A percentile compares a stretch with the other conserved stretches of the same genome.
phyloP scores from a whole-genome alignment of 352 stramenopile species.

The Globisporangium paroecandrum region DNA sequence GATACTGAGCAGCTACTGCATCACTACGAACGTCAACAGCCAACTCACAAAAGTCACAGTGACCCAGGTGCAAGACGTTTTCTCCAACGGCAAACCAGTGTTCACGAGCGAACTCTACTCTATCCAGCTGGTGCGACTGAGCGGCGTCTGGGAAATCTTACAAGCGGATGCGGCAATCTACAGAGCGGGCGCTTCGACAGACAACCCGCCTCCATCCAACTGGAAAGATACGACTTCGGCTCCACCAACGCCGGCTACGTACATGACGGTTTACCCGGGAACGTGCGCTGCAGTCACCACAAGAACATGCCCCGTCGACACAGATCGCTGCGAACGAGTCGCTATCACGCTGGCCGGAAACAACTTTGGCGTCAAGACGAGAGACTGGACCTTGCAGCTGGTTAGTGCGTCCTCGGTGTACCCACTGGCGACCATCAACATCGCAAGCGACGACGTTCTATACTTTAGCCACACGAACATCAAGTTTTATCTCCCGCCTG shows the following conservation, averaged over 20 bases:
- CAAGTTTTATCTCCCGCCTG: slow-evolving; percentile 47
- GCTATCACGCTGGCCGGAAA: slow-evolving; percentile 40
- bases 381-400: slow-evolving; percentile 45
- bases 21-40: slow-evolving; percentile 25
- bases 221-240: slow-evolving; percentile 29
- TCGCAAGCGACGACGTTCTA: slow-evolving; percentile 37
- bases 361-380: slow-evolving; percentile 45
- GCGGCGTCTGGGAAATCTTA: slow-evolving; percentile 35
- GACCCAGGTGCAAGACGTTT: slow-evolving; percentile 28
- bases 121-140: slow-evolving; percentile 31
- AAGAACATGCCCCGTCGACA: slow-evolving; percentile 32
- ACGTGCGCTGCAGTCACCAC: slow-evolving; percentile 26
- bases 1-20: slow-evolving; percentile 28
- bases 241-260: slow-evolving; percentile 11
- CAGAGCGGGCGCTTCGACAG: slow-evolving; percentile 19
- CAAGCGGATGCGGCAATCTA: slow-evolving; percentile 26
- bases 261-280: slow-evolving; percentile 38
- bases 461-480: slow-evolving; percentile 62
- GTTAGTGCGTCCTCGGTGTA: slow-evolving; percentile 13
- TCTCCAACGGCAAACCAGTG: slow-evolving; percentile 39
- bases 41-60: slow-evolving; percentile 25
- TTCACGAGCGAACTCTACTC: slow-evolving; percentile 23
- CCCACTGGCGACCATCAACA: slow-evolving; percentile 25
- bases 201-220: slow-evolving; percentile 26
- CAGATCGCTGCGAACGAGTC: slow-evolving; percentile 45